Evolutionary conservation across 441 rosid species (phyloP), one percentile per base, ranked within the genome.

Genomic region (Eruca vesicaria): DNA sequence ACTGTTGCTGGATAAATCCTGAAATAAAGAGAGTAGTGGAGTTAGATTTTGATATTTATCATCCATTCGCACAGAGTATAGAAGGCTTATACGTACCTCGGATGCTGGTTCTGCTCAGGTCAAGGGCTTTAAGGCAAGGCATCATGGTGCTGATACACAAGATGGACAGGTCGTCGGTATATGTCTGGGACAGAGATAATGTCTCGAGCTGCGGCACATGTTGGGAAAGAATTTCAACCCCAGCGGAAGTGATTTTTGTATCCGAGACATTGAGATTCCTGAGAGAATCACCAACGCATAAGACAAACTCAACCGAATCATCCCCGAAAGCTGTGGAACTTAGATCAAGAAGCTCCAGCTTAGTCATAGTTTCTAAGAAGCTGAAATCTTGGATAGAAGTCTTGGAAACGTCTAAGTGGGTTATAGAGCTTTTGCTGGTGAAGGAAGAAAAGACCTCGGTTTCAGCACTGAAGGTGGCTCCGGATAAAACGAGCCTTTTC

Each of bases 311-410:
- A 76, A 84, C 66, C 2, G 96, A 84, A 78, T 89, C 93, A 86
- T 96, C 99, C 58, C 85, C 88, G 4, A 92, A 71, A 71, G 74
- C 71, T 80, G 84, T 80, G 69, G 82, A 85, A 76, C 93, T 82
- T 65, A 96, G 86, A 86, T 96, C 86, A 83, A 96, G 84, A 82
- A 85, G 84, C 83, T 92, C 87, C 68, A 96, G 84, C 35, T 75
- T 68, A 41, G 76, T 79, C 97, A 90, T 86, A 68, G 71, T 56
- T 35, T 81, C 63, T 79, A 96, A 81, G 77, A 91, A 88, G 83
- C 76, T 19, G 78, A 93, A 91, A 50, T 78, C 73, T 31, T 48
- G 75, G 67, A 96, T 80, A 66, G 87, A 80, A 76, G 97, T 80
- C 66, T 82, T 83, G 75, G 98, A 87, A 58, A 88, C 72, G 58